Conservation (phyloP, 2,329 filamentous ascomycete species). For the Stenocarpella maydis region DNA sequence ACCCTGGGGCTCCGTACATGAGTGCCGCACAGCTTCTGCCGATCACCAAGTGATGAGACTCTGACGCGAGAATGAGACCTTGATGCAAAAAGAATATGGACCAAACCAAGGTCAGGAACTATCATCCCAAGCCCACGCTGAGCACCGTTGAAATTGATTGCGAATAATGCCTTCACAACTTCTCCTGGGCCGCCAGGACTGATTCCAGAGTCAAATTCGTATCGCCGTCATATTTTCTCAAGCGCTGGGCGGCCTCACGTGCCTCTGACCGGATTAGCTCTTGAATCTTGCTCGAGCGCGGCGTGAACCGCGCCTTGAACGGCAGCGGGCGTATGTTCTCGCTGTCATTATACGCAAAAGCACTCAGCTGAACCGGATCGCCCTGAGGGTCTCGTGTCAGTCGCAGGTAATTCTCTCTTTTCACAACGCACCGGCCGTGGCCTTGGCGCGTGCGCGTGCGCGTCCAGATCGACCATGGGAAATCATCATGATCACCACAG, state of each 20-base stretch:
- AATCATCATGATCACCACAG: background rate
- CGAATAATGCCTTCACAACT: background rate
- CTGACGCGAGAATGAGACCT: background rate
- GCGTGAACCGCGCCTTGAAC: slow-evolving; percentile 25
- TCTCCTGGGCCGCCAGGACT: background rate
- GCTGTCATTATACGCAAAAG: slow-evolving; percentile 2
- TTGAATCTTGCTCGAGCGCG: slow-evolving; percentile 12
- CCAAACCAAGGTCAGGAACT: background rate
- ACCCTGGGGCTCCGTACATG: background rate
- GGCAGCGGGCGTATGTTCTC: background rate
- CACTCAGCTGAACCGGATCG: background rate
- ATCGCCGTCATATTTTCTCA: slow-evolving; percentile 17
- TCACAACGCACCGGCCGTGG: background rate
- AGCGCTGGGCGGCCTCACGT: background rate
- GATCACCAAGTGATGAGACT: background rate
- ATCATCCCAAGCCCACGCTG: background rate
- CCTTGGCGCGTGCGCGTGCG: background rate
- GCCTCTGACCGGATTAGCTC: slow-evolving; percentile 20
- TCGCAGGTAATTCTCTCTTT: background rate
- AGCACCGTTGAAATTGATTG: background rate
- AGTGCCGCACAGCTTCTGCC: background rate
- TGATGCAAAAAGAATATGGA: background rate
- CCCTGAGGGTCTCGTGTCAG: background rate
- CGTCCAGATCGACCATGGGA: background rate
- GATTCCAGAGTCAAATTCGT: slow-evolving; percentile 17